These are phyloP conservation scores for Basipetospora sp. DNA, from an alignment of 2,329 filamentous ascomycete genomes.

Conservation along the genomic window DNA sequence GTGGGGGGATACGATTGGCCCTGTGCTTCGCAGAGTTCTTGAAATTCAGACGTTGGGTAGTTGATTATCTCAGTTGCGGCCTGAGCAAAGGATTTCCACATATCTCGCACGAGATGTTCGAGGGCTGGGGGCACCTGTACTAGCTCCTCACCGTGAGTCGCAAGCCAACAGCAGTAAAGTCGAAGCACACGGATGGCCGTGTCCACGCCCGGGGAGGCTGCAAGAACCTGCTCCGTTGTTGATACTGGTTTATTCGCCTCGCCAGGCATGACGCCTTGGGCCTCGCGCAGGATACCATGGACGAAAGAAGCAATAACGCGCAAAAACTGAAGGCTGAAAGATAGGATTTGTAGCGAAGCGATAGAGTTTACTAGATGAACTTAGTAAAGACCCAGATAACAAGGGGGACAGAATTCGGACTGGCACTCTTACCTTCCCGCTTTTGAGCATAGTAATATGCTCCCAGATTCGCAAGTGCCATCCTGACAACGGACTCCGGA, in stretches of 20 bases:
- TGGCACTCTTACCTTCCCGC: constrained; percentile 1
- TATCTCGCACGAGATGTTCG: constrained; percentile 3
- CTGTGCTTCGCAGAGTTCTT: constrained; percentile 1
- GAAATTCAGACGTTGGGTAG: constrained; percentile 7
- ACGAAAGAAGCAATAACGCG: background rate
- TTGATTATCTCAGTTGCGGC: constrained; percentile 6
- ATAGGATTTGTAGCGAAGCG: background rate
- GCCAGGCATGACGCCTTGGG: constrained; percentile 5
- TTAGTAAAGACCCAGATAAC: background rate
- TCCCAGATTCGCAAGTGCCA: constrained; percentile 73
- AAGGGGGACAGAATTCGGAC: background rate
- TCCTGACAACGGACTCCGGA: constrained; percentile 55
- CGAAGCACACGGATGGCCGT: constrained; percentile 8
- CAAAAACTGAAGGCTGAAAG: constrained; percentile 5
- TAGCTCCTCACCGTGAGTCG: constrained; percentile 6
- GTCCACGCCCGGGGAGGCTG: constrained; percentile 5
- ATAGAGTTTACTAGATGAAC: background rate
- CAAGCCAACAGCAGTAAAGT: constrained; percentile 9
- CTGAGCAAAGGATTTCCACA: constrained; percentile 8
- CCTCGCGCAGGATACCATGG: background rate
- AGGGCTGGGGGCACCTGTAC: constrained; percentile 1
- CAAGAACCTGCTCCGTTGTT: background rate
- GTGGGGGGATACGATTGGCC: constrained; percentile 3
- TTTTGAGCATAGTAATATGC: constrained; percentile 59
- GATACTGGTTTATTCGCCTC: constrained; percentile 1